Base-by-base conservation (phyloP, 2,329 filamentous ascomycete genomes). In the Emergomyces orientalis region DNA sequence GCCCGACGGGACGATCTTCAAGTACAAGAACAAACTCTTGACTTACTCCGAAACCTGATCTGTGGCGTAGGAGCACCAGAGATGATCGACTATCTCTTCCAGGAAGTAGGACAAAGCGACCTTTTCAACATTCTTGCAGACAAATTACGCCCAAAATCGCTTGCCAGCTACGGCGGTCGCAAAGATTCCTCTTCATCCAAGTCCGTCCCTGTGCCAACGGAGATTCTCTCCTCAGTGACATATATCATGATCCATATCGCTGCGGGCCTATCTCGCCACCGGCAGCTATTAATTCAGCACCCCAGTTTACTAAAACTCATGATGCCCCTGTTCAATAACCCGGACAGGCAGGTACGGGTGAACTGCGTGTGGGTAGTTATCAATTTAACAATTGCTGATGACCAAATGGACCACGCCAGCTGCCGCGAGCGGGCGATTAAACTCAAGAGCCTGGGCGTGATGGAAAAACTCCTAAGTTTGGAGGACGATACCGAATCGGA, bases 1-100 rank as follows among this genome's bases (percentile, higher is more conserved):
- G 85, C 87, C 22, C 84, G 88, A 60, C 86, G 86, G 67, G 89
- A 96, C 67, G 90, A 95, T 67, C 81, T 92, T 45, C 87, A 87
- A 1, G 89, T 97, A 34, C 93, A 97, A 75, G 91, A 96, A 72
- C 92, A 97, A 75, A 90, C 88, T 0, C 83, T 97, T 22, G 88
- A 95, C 69, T 88, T 97, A 68, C 85, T 99, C 65, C 85, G 93
- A 62, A 99, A 99, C 74, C 80, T 97, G 39, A 89, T 97, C 67
- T 88, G 88, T 63, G 85, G 87, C 64, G 79, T 74, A 68, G 84
- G 74, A 67, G 81, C 76, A 67, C 80, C 74, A 65, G 85, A 78
- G 76, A 93, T 97, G 85, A 91, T 97, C 65, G 91, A 96, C 71
- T 87, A 89, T 70, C 76, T 97, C 27, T 88, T 97, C 71, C 83